A percentile compares a stretch with the other conserved stretches of the same genome.
phyloP scores from a whole-genome alignment of 2,329 filamentous ascomycete species.

The Penicillium sp. region DNA sequence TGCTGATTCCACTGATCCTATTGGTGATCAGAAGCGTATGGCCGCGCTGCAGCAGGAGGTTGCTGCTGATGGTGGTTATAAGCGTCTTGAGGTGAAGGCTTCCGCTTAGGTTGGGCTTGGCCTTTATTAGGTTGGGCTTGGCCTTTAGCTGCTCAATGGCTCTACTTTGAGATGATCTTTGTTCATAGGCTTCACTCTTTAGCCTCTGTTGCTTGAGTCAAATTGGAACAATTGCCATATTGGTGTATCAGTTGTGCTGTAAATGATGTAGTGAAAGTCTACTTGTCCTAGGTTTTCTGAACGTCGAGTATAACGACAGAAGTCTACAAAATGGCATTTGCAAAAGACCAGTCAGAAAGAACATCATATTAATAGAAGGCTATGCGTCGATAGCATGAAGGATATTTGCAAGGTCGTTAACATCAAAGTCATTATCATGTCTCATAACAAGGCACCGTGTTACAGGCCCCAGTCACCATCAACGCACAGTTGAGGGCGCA shows the following conservation, averaged over 20 bases:
- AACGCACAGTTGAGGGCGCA: background rate
- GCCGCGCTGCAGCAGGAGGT: slow-evolving; percentile 65
- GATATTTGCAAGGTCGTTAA: background rate
- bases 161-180: background rate
- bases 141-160: background rate
- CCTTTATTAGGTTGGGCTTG: slow-evolving; percentile 11
- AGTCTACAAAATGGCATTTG: background rate
- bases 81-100: slow-evolving; percentile 33
- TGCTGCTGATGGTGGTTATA: slow-evolving; percentile 61
- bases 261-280: no score
- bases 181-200: slow-evolving; percentile 16
- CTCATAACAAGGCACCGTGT: background rate
- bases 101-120: slow-evolving; percentile 21
- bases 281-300: background rate
- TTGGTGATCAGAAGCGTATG: slow-evolving; percentile 73
- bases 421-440: slow-evolving; percentile 11
- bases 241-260: background rate
- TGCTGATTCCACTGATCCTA: slow-evolving; percentile 63
- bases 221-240: background rate
- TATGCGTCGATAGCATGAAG: background rate
- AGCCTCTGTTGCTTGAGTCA: background rate
- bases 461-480: background rate
- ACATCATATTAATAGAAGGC: background rate
- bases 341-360: background rate
- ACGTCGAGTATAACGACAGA: no score